Evolutionary conservation across 805 yeast genomes (phyloP).

Genomic region (Starmerella geochares): DNA sequence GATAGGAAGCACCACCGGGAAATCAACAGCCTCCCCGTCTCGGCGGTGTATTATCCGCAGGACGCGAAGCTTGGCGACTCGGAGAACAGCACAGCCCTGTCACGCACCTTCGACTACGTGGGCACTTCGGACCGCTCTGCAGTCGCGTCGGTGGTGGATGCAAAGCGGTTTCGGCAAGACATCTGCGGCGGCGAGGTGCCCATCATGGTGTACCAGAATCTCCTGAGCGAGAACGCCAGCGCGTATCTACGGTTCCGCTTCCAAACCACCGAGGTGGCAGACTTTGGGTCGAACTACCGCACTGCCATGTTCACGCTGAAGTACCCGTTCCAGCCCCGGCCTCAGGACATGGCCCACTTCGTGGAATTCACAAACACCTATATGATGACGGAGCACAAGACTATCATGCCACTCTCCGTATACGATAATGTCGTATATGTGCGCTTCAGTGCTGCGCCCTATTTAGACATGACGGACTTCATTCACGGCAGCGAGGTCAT

Average conservation of each 20-base stretch:
- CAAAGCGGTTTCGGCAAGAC: conserved; percentile 44
- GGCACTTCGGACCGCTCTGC: conserved; percentile 46
- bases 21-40: conserved; percentile 50
- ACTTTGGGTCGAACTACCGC: conserved; percentile 32
- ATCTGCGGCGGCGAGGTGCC: conserved; percentile 52
- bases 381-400: conserved; percentile 32
- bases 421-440: conserved; percentile 38
- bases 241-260: conserved; percentile 34
- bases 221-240: conserved; percentile 40
- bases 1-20: conserved; percentile 40
- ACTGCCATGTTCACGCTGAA: conserved; percentile 40
- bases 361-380: conserved; percentile 20
- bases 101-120: conserved; percentile 35
- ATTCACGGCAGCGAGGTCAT: conserved; percentile 38
- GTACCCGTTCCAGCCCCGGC: conserved; percentile 31
- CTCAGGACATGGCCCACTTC: conserved; percentile 22
- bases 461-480: conserved; percentile 48
- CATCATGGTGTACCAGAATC: conserved; percentile 41
- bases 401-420: conserved; percentile 40
- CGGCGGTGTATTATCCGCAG: conserved; percentile 38
- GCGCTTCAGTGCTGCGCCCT: conserved; percentile 53
- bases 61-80: not conserved
- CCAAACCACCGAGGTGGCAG: conserved; percentile 35
- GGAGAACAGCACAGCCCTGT: conserved; percentile 32
- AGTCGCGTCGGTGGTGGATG: conserved; percentile 37